phyloP scores from a whole-genome alignment of 2,329 filamentous ascomycete genomes.

The Paecilomyces dactylethromorphus region DNA sequence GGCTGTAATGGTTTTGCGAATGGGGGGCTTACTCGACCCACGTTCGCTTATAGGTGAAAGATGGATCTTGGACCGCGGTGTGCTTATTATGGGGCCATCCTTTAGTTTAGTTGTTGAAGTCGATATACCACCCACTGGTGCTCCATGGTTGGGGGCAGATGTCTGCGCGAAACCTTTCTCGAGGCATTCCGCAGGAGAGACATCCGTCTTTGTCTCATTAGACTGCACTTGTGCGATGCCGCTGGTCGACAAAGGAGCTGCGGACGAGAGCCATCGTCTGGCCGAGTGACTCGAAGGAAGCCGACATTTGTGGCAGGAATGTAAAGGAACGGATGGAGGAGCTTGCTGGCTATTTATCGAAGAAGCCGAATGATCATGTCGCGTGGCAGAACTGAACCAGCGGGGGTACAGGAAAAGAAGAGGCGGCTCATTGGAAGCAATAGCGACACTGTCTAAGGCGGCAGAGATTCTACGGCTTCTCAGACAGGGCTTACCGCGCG shows the following conservation, averaged over 20 bases:
- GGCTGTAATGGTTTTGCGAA: background rate
- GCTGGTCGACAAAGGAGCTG: background rate
- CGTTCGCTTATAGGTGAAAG: background rate
- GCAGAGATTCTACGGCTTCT: conserved; percentile 31
- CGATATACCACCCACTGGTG: background rate
- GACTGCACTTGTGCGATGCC: background rate
- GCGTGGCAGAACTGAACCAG: conserved; percentile 24
- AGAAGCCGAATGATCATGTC: conserved; percentile 4
- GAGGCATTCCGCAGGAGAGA: background rate
- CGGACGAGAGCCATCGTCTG: background rate
- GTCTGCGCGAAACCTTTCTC: background rate
- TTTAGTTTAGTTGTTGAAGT: background rate
- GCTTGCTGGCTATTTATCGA: conserved; percentile 4
- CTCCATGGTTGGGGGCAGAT: background rate
- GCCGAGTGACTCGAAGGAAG: background rate
- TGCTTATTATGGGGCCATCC: background rate
- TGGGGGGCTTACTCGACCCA: background rate
- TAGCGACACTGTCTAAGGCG: conserved; percentile 29
- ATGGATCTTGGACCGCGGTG: background rate
- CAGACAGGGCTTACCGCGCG: conserved; percentile 35
- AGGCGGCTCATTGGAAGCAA: conserved; percentile 32
- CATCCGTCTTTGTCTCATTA: background rate
- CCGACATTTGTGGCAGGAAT: background rate
- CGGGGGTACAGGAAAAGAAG: conserved; percentile 41
- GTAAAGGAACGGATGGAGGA: background rate